Evolutionary conservation across 148 eudicot genomes (phyloP).

Genomic region (Vaccinium darrowii): DNA sequence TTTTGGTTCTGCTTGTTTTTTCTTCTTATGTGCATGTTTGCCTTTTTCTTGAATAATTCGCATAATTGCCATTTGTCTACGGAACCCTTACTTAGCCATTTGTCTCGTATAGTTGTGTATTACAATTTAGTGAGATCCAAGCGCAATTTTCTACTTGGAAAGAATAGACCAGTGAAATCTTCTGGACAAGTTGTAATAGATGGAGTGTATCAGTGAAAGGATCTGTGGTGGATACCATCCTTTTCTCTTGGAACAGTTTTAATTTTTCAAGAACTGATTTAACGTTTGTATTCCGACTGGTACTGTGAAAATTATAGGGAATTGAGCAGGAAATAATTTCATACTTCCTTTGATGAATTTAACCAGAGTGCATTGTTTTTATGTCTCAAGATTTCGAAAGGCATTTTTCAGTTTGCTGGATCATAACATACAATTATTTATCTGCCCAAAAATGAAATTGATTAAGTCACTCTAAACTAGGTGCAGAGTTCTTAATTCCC

Average conservation of each 20-base stretch:
- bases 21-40: background rate
- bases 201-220: background rate
- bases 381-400: background rate
- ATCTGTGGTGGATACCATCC: background rate
- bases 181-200: background rate
- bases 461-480: background rate
- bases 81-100: background rate
- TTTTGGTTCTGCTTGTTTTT: background rate
- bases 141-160: background rate
- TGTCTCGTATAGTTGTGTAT: background rate
- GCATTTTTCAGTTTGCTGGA: background rate
- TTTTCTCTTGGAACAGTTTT: background rate
- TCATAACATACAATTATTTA: background rate
- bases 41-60: background rate
- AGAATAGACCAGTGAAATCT: background rate
- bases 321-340: slow-evolving; percentile 9
- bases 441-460: background rate
- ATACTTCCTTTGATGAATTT: background rate
- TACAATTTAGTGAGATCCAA: background rate
- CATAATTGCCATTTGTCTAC: background rate
- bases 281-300: background rate
- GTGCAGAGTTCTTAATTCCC: background rate
- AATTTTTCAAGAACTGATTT: background rate
- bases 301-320: background rate
- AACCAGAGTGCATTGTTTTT: background rate